Base-by-base conservation (phyloP, 192 early-diverging fungal genomes). In the Backusella mclennaniae region DNA sequence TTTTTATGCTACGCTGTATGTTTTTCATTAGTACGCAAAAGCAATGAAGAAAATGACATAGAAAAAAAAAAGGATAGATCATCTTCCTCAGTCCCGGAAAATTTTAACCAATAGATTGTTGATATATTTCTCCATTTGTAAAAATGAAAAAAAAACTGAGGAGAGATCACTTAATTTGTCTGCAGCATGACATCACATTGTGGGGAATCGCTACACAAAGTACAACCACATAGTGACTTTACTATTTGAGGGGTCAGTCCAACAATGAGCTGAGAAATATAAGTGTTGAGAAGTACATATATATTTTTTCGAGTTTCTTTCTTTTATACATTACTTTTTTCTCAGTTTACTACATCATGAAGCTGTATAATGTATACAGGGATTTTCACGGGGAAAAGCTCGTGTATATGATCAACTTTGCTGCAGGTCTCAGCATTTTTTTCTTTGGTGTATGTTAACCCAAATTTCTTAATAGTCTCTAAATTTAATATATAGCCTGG, bases 361-460 rank as follows among this genome's bases (percentile, higher is more conserved):
- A 21, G 2, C 35, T 35, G 0, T 69, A 36, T 38, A 69, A 69
- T 69, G 67, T 69, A 11, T 69, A 69, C 11, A 69, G 11, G 35
- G n/a, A 69, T 35, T 69, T 11, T 69, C 31, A 36, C 9, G 67
- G 67, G 35, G 35, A 69, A 21, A 36, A 21, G 1, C 67, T 80
- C 21, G 39, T 80, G 6, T 29, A 73, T 6, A 75, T 75, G 29
- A 80, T 80, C 19, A 80, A 80, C 31, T 33, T 56, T 26, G 75
- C 73, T 38, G 79, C 79, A 41, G 79, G 74, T 35, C 68, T 80
- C 36, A 76, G 74, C 35, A 80, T 80, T 6, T 80, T 80, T 33
- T 80, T 80, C 41, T 80, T 80, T 80, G 79, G 79, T 17, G 74
- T 76, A 76, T 39, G 69, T 71, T 6, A 35, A 21, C 5, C 29